Base-by-base conservation (phyloP, 1,139 yeast genomes). In the Eremothecium coryli region DNA sequence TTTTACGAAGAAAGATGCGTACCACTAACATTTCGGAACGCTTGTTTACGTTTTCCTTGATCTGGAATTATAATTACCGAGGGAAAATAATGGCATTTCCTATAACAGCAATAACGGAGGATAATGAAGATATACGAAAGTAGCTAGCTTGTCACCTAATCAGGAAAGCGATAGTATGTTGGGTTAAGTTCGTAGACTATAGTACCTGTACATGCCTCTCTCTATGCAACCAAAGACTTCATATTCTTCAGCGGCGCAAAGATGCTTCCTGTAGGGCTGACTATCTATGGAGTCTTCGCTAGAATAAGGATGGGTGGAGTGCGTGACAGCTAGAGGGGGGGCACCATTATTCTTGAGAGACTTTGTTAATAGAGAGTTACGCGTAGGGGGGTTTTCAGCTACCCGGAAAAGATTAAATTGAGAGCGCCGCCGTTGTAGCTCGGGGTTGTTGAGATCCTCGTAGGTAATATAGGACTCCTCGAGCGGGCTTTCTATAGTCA, bases 191-290 rank as follows among this genome's bases (percentile, higher is more conserved):
- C 56, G 60, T 44, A 61, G 43, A 23, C 65, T 59, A 50, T 79
- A 79, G 51, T 79, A 79, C 49, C 77, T 76, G 54, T 78, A 79
- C 39, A 79, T 76, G 1, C 88, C 88, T 35, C 86, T 62, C 53
- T 79, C 84, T 40, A 74, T 74, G 30, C 70, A 74, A 0, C 86
- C 86, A 71, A 82, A 78, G 8, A 70, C 67, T 36, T 62, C 66
- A 50, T 74, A 76, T 15, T 56, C 58, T 31, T 62, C 58, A 12
- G 50, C 52, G n/a, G 45, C 38, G 27, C 51, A 48, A 26, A 53
- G 44, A 39, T 54, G 56, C 8, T 44, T 35, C 12, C 49, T 45
- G 36, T 53, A 53, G 22, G 48, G 35, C 31, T 42, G 32, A 6
- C 52, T 46, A 8, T 20, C 9, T 20, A 8, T 7, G 22, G 22